These are phyloP conservation scores for Botrytis medusae DNA, from an alignment of 2,329 filamentous ascomycete species.

Conservation along the genomic window DNA sequence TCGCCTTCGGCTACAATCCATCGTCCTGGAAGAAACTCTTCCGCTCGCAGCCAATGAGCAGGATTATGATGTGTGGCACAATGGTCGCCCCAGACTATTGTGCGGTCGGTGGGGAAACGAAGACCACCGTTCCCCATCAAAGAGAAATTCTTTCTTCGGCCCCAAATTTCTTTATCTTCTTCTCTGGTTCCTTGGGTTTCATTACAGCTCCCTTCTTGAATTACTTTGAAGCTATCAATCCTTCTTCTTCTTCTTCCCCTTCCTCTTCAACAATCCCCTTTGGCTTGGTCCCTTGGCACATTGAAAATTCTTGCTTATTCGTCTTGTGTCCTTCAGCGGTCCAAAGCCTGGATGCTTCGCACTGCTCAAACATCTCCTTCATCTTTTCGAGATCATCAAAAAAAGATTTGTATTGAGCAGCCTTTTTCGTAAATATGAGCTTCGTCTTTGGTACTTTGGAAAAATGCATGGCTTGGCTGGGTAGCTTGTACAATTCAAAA, in stretches of 20 bases:
- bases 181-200: neutral
- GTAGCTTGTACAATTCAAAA: neutral
- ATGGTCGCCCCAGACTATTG: conserved; percentile 11
- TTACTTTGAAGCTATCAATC: neutral
- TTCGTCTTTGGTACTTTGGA: neutral
- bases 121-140: neutral
- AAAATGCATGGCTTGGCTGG: neutral
- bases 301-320: neutral
- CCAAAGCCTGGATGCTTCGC: neutral
- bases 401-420: too few relatives aligned
- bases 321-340: neutral
- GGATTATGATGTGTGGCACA: conserved; percentile 42
- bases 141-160: neutral
- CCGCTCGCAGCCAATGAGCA: conserved; percentile 45
- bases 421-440: neutral
- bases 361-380: neutral
- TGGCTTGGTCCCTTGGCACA: neutral
- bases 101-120: neutral
- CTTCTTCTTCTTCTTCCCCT: neutral
- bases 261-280: neutral
- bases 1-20: conserved; percentile 43
- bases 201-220: neutral
- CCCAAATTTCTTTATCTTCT: neutral
- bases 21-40: conserved; percentile 51
- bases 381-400: neutral